phyloP scores from a whole-genome alignment of 1,139 yeast species.

The Wickerhamomyces sp. region DNA sequence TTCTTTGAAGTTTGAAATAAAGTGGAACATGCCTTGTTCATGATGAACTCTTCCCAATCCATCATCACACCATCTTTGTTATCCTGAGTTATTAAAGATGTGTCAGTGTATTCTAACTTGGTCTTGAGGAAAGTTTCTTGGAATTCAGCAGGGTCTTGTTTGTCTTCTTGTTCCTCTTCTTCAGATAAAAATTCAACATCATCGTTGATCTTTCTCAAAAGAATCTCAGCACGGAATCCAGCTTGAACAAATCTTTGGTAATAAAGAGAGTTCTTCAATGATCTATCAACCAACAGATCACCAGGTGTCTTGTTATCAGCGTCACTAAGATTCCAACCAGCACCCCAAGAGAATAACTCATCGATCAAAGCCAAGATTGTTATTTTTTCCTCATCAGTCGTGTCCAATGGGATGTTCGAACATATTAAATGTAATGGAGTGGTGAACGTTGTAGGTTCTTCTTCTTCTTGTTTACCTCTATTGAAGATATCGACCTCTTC shows the following conservation, averaged over 20 bases:
- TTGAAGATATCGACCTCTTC: conserved; percentile 66
- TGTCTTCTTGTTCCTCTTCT: conserved; percentile 13
- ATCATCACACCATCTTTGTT: conserved; percentile 93
- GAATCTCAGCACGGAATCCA: conserved; percentile 85
- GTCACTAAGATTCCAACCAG: conserved; percentile 82
- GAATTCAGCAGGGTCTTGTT: conserved; percentile 52
- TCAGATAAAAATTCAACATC: conserved; percentile 40
- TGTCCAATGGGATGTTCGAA: conserved; percentile 44
- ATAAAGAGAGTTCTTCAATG: conserved; percentile 34
- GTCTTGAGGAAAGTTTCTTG: conserved; percentile 64
- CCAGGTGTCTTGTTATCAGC: conserved; percentile 71
- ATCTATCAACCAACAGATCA: conserved; percentile 54
- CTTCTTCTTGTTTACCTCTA: conserved; percentile 34
- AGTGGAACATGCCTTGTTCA: conserved; percentile 75
- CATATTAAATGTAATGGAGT: conserved; percentile 72
- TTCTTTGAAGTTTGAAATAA: conserved; percentile 38
- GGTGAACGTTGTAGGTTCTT: conserved; percentile 48
- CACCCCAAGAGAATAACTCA: conserved; percentile 74
- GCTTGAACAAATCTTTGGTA: conserved; percentile 67
- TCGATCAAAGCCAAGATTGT: conserved; percentile 55
- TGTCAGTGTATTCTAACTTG: conserved; percentile 63
- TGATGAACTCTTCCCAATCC: conserved; percentile 88
- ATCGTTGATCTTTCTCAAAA: conserved; percentile 68
- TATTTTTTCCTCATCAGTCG: conserved; percentile 36
- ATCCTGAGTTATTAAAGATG: conserved; percentile 65